These are phyloP conservation scores for Clonostachys chloroleuca DNA, from an alignment of 2,329 filamentous ascomycete species.

Conservation along the genomic window DNA sequence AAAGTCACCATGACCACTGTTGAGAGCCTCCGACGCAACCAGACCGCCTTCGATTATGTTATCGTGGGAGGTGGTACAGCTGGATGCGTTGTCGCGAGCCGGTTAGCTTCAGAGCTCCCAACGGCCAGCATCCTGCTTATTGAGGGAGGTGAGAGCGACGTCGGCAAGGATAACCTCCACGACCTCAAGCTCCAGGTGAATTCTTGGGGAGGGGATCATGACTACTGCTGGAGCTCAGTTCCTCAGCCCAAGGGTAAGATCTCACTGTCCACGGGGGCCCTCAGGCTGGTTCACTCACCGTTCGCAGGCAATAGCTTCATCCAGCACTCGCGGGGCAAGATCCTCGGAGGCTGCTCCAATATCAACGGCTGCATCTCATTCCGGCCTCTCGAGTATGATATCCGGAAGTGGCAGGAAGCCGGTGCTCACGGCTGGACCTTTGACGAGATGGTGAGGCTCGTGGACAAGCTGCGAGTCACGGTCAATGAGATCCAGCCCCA, in stretches of 20 bases:
- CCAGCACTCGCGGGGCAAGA: conserved; percentile 87
- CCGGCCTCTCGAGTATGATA: conserved; percentile 85
- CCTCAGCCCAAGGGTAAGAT: conserved; percentile 73
- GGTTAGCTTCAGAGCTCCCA: conserved; percentile 14
- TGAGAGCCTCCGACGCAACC: no score
- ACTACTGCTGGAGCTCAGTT: conserved; percentile 86
- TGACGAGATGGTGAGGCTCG: conserved; percentile 73
- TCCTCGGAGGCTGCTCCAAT: conserved; percentile 86
- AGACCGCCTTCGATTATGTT: conserved; percentile 14
- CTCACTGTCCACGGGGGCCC: conserved; percentile 16
- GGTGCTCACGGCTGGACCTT: conserved; percentile 86
- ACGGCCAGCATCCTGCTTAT: conserved; percentile 24
- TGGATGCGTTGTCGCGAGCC: conserved; percentile 23
- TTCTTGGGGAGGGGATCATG: conserved; percentile 79
- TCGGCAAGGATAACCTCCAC: conserved; percentile 80
- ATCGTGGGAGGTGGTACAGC: conserved; percentile 23
- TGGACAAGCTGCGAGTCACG: conserved; percentile 83
- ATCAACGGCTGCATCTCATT: conserved; percentile 95
- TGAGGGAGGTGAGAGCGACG: conserved; percentile 50
- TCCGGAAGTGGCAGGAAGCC: conserved; percentile 75
- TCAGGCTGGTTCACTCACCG: neutral
- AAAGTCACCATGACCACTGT: no score
- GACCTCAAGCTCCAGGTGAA: conserved; percentile 84
- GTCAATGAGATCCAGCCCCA: conserved; percentile 81
- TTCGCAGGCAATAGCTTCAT: conserved; percentile 77